These are phyloP conservation scores for Alnus rubra DNA, from an alignment of 306 rosid species.

Conservation along the genomic window DNA sequence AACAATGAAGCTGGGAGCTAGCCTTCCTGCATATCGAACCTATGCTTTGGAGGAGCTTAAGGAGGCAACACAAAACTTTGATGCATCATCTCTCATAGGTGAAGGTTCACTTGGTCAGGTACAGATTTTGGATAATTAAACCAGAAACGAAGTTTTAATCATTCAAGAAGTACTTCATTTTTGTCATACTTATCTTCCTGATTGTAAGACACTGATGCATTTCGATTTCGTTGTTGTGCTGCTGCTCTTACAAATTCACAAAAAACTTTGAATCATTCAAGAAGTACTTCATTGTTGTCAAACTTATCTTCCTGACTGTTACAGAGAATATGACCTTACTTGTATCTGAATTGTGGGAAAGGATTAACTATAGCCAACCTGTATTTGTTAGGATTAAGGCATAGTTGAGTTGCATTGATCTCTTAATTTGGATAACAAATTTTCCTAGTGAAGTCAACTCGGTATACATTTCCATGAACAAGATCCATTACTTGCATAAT, in stretches of 20 bases:
- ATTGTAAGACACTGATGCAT: not conserved
- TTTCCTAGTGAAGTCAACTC: not conserved
- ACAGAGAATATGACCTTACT: not conserved
- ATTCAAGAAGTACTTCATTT: not conserved
- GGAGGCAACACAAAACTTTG: conserved; percentile 87
- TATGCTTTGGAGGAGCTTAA: conserved; percentile 81
- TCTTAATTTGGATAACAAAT: not conserved
- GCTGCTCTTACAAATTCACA: too few relatives aligned
- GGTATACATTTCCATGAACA: not conserved
- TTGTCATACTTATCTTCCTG: not conserved
- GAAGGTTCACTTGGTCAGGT: conserved; percentile 77
- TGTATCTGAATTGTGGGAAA: not conserved
- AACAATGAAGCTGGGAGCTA: conserved; percentile 89
- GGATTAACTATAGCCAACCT: not conserved
- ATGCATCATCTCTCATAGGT: conserved; percentile 56
- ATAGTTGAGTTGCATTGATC: not conserved
- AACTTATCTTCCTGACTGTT: not conserved
- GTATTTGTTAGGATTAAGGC: not conserved
- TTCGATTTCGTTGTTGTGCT: too few relatives aligned
- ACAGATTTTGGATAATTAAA: conserved; percentile 12
- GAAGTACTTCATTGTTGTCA: not conserved
- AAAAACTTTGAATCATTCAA: not conserved
- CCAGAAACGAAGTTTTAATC: not conserved
- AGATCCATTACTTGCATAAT: not conserved
- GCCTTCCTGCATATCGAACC: conserved; percentile 83